Evolutionary conservation across 768 basidiomycete species (phyloP), one percentile per base, ranked within the genome.

Genomic region (Termitomyces sp.): DNA sequence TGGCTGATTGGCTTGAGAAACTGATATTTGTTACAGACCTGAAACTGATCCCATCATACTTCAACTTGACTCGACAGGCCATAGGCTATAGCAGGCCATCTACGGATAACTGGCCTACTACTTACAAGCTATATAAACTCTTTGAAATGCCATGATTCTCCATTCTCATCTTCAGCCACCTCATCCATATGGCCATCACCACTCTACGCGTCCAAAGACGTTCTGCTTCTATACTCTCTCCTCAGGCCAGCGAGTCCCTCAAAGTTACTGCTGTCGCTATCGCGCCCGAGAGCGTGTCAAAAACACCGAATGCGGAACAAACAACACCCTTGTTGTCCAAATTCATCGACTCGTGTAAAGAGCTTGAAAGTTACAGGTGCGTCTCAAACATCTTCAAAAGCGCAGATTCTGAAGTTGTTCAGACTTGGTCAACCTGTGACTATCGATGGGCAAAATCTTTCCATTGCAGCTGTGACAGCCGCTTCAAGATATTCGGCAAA

Each of bases 391-490:
- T 57, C 32, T 40, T 24, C n/a, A 15, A 48, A 18, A 15, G 39
- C 36, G 7, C 13, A 2, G 18, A 45, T 50, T 42, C 56, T 51
- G 58, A 66, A 56, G 66, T 40, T 24, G 18, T 39, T 2, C 52
- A 92, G 91, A 70, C 75, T 78, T 36, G 91, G 92, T 22, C 80
- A 80, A 51, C 73, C 85, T 8, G 80, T 94, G 59, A 68, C 80
- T 15, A 77, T 94, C 50, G 85, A 89, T 59, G 93, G 93, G 7
- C 79, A 88, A 62, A 81, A 73, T 15, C 82, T 95, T 38, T 84
- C 91, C 0, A 85, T 94, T 57, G 82, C 90, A 4, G 90, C 89
- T 55, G 85, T 95, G 13, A 81, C 87, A n/a, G 91, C 91, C 9
- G 80, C 86, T 7, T 85, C 93, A 0, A 84, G 92, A 53, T 86